Percentiles rank a stretch among this genome's conserved stretches.
These are phyloP conservation scores for Eucalyptus dawsonii DNA, from an alignment of 345 rosid genomes.

Conservation along the genomic window DNA sequence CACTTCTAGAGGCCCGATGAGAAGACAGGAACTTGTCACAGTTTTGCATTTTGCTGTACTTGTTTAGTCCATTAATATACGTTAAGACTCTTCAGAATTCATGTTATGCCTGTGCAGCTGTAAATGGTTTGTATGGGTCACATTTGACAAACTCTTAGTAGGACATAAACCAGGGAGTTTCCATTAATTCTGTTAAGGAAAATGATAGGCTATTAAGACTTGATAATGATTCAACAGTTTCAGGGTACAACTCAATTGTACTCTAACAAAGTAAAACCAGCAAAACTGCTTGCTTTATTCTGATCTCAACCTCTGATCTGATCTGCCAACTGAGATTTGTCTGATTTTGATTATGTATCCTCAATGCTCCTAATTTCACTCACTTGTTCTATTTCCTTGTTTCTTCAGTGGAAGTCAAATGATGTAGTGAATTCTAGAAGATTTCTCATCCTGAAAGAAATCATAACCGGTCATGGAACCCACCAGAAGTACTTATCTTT, in stretches of 20 bases:
- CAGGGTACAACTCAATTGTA: not conserved
- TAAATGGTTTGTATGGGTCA: not conserved
- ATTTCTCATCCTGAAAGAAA: not conserved
- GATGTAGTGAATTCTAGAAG: not conserved
- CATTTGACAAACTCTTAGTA: not conserved
- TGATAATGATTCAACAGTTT: not conserved
- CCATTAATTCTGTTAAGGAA: not conserved
- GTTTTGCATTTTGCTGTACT: not conserved
- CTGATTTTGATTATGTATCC: not conserved
- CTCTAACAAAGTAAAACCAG: not conserved
- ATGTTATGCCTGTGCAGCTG: not conserved
- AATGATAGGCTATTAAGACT: not conserved
- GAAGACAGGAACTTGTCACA: not conserved
- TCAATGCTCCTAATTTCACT: not conserved
- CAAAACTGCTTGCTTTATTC: not conserved
- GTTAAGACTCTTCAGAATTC: not conserved
- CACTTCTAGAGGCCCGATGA: constrained; percentile 12
- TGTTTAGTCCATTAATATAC: not conserved
- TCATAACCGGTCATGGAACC: not conserved
- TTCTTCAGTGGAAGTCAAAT: not conserved
- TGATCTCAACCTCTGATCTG: not conserved
- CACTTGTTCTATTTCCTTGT: not conserved
- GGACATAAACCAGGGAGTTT: not conserved
- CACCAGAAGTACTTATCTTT: not conserved
- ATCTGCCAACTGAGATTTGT: not conserved